Conservation (phyloP, 768 basidiomycete genomes). For the Tricholoma terreum region DNA sequence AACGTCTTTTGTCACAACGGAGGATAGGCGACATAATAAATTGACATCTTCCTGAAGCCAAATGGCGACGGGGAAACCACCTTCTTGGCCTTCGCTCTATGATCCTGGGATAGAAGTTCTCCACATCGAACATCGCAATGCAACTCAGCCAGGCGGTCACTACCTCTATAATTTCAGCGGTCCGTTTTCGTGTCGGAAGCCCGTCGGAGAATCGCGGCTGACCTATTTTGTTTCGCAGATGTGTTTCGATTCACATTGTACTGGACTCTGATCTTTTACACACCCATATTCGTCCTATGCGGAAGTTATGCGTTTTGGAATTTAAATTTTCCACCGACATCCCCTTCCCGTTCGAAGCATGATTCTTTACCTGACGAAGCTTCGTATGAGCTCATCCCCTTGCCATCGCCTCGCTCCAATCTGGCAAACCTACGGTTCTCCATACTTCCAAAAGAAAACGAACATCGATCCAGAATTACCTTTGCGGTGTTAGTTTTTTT, state of each 20-base stretch:
- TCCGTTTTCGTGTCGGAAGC: slow-evolving; percentile 11
- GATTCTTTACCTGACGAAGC: slow-evolving; percentile 5
- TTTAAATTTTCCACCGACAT: slow-evolving; percentile 44
- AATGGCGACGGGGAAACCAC: slow-evolving; percentile 1
- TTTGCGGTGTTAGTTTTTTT: slow-evolving; percentile 47
- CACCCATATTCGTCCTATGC: slow-evolving; percentile 46
- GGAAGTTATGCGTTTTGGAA: slow-evolving; percentile 52
- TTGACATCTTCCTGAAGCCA: too few species aligned
- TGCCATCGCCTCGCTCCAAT: slow-evolving; percentile 11
- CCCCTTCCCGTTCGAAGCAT: neutral
- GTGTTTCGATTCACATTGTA: slow-evolving; percentile 52
- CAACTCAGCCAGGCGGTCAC: slow-evolving; percentile 38
- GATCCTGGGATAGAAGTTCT: slow-evolving; percentile 48
- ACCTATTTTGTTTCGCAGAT: slow-evolving; percentile 27
- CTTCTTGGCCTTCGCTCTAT: slow-evolving; percentile 50
- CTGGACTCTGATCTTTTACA: slow-evolving; percentile 51
- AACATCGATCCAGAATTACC: slow-evolving; percentile 43
- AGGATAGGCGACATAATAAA: too few species aligned
- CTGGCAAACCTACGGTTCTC: slow-evolving; percentile 1
- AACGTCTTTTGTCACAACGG: too few species aligned
- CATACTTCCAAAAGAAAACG: slow-evolving; percentile 27
- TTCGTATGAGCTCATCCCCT: slow-evolving; percentile 12
- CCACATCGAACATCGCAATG: slow-evolving; percentile 35
- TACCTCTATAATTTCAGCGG: slow-evolving; percentile 44
- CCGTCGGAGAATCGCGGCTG: neutral